Evolutionary conservation across 495 filamentous ascomycete genomes (phyloP), one percentile per base, ranked within the genome.

Genomic region (Cairneyella variabilis): DNA sequence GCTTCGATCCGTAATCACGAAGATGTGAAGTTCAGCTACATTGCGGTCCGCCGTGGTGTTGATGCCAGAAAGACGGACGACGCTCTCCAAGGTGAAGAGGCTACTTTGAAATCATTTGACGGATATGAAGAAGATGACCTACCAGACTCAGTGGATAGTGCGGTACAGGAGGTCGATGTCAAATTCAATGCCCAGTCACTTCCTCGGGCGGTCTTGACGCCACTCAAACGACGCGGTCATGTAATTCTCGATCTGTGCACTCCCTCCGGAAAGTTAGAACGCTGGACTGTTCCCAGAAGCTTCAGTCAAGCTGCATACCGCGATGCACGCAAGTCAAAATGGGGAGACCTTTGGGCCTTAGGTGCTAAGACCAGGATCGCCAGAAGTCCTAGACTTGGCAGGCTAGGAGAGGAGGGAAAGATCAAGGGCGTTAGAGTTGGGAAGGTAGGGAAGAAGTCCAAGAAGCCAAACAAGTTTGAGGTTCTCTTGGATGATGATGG

Each of bases 331-430:
- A 98, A 98, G 66, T 78, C 85, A 0, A 67, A 67, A 32, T 97
- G 93, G 93, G 93, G 95, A 38, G 93, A 98, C 67, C 71, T 97
- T 17, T 98, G 93, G 93, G 90, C 91, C 5, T 74, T 98, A 2
- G 95, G 92, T 0, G 91, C 91, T 6, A 98, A 97, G 78, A 95
- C 89, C 0, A 76, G 89, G 37, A 77, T 84, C 1, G 57, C 58
- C 3, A 72, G 87, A 51, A 76, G 69, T 34, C 64, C 89, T 39
- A 80, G 82, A 25, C 71, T 90, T 32, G 50, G 61, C 28, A 44
- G 56, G 45, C 9, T 63, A 40, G 21, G 51, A 41, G 51, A 57
- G 45, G 46, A 51, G 17, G 49, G 45, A n/a, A 62, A 51, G 51
- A 56, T 48, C 46, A 60, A 59, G 59, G 45, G 57, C 41, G 60